These are phyloP conservation scores for Eucalyptus pumila DNA, from an alignment of 345 rosid genomes.

Conservation along the genomic window DNA sequence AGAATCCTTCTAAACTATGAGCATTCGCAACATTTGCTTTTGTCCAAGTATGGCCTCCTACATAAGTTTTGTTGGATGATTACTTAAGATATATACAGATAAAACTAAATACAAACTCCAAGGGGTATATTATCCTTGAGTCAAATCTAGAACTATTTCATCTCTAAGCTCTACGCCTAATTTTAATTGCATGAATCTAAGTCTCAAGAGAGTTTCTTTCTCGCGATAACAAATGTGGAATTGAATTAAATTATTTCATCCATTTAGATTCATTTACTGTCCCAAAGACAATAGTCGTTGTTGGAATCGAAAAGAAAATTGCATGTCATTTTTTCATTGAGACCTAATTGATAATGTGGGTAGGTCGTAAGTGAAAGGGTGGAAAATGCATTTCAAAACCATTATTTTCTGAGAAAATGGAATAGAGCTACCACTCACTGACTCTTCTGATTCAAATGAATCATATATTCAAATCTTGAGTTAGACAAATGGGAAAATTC, in stretches of 20 bases:
- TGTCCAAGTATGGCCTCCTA: constrained; percentile 32
- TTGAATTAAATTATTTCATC: not conserved
- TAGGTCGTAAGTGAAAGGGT: rapidly evolving
- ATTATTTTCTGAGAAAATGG: not conserved
- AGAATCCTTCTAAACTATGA: constrained; percentile 42
- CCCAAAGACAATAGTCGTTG: not conserved
- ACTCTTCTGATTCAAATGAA: not conserved
- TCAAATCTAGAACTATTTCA: not conserved
- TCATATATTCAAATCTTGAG: not conserved
- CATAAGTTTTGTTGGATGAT: not conserved
- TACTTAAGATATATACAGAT: not conserved
- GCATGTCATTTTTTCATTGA: not conserved
- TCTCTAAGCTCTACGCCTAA: not conserved
- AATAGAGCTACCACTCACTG: not conserved
- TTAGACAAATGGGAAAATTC: not conserved
- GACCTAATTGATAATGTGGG: not conserved
- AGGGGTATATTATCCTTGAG: not conserved
- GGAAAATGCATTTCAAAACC: not conserved
- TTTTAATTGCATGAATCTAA: not conserved
- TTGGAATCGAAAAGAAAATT: not conserved
- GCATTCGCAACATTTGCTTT: constrained; percentile 67
- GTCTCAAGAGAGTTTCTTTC: not conserved
- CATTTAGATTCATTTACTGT: not conserved
- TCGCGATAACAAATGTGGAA: not conserved
- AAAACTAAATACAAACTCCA: not conserved